A percentile compares a stretch with the other conserved stretches of the same genome.
phyloP scores from a whole-genome alignment of 495 filamentous ascomycete genomes.

The Viridothelium virens region DNA sequence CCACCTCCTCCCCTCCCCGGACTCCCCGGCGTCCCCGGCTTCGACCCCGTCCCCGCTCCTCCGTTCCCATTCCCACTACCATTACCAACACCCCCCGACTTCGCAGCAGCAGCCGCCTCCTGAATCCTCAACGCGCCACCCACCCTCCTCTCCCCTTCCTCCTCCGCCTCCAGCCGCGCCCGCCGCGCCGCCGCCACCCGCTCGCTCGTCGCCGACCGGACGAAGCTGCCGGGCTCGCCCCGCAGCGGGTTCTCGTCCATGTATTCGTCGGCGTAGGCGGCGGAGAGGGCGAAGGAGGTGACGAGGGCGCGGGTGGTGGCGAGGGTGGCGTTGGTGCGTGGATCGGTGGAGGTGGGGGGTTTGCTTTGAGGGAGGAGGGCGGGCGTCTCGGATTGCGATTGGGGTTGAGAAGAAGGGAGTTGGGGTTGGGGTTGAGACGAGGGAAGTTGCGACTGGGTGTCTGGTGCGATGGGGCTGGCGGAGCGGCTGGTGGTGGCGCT shows the following conservation, averaged over 20 bases:
- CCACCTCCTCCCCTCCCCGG: not conserved
- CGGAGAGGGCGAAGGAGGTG: constrained; percentile 22
- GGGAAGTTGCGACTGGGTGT: constrained; percentile 15
- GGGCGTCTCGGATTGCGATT: not conserved
- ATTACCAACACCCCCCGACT: constrained; percentile 13
- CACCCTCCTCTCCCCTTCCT: constrained; percentile 16
- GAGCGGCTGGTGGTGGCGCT: constrained; percentile 39
- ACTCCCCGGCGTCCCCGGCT: constrained; percentile 12
- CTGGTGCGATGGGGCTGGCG: constrained; percentile 16
- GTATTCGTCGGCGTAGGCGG: constrained; percentile 49
- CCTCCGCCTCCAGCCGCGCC: not conserved
- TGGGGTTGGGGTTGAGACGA: constrained; percentile 14
- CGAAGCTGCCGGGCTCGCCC: constrained; percentile 81
- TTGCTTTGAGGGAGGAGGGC: constrained; percentile 1
- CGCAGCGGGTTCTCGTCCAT: constrained; percentile 88
- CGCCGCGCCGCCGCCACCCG: constrained; percentile 14
- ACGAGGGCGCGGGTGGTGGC: constrained; percentile 26
- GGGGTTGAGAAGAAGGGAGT: not conserved
- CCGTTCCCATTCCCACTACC: not conserved
- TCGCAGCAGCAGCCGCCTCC: constrained; percentile 23
- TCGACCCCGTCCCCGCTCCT: constrained; percentile 13
- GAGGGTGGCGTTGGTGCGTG: not conserved
- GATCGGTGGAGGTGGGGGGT: not conserved
- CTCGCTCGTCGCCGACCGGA: constrained; percentile 40
- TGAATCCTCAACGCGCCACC: constrained; percentile 12